Evolutionary conservation across 257 asterid genomes (phyloP), one percentile per base, ranked within the genome.

Genomic region (Scutellaria barbata): DNA sequence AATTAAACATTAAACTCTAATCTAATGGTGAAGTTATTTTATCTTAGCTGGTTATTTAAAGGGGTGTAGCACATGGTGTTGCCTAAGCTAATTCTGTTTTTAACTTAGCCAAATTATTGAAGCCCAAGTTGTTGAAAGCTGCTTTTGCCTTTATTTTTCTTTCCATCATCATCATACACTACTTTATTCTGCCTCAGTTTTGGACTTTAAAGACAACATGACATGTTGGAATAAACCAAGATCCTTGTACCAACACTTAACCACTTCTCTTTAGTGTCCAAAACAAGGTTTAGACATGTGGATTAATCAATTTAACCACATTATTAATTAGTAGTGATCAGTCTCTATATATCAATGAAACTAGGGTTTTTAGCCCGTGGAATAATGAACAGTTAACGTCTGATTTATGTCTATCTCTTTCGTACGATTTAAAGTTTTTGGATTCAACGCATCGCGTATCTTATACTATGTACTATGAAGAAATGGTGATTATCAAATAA

Each of bases 51-150:
- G 62, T 33, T 40, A 62, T 76, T 63, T 63, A 72, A 79, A 76
- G 65, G 65, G 69, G 64, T 68, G 52, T 63, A 10, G 87, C 89
- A 86, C 90, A 84, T 84, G 84, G 82, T 59, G 57, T 55, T 72
- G 74, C 52, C 57, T 20, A 50, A 53, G 64, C 67, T 43, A 62
- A 74, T 63, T 57, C 47, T 62, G 54, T 63, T 78, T 57, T 60
- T 70, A 54, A 14, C 56, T 45, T 58, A 18, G 22, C 40, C 53
- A 48, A 48, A 67, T 45, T 41, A 69, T 54, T 35, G 82, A 85
- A 39, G 40, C 65, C 86, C 85, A 85, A 80, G 87, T 81, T 81
- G 85, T 17, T 46, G 42, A 85, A 77, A 84, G 83, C 77, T 73
- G 74, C 73, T 83, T 85, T 82, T 73, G 18, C 71, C 72, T 59